Percentiles rank a stretch among this genome's conserved stretches.
Conservation (phyloP, 2,329 filamentous ascomycete genomes). For the Clonostachys chloroleuca region DNA sequence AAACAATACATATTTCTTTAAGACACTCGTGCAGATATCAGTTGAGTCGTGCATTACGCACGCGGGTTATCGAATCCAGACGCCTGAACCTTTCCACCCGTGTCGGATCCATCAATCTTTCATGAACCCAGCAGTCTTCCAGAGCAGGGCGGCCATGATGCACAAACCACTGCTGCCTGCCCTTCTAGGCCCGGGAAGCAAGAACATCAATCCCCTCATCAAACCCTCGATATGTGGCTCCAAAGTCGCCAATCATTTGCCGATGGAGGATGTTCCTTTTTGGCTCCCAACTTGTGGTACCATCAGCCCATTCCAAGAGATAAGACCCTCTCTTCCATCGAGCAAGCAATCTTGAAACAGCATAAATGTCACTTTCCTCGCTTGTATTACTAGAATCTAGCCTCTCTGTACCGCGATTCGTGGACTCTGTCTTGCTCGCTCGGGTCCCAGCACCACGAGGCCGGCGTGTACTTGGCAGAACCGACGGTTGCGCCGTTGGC, state of each 20-base stretch:
- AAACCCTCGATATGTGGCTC: neutral
- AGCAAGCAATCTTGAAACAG: neutral
- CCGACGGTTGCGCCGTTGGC: neutral
- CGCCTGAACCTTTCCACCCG: neutral
- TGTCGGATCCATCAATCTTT: neutral
- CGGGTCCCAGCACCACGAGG: neutral
- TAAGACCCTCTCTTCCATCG: neutral
- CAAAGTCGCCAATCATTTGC: neutral
- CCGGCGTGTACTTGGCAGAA: neutral
- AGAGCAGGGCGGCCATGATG: neutral
- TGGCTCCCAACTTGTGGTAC: neutral
- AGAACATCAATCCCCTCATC: neutral
- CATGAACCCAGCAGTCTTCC: neutral
- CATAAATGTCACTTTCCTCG: neutral
- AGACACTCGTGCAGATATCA: no score
- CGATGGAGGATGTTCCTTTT: neutral
- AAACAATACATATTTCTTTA: no score
- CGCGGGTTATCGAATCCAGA: neutral
- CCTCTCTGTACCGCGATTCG: neutral
- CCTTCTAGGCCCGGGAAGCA: neutral
- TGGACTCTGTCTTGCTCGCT: neutral
- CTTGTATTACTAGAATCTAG: neutral
- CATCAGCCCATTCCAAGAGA: neutral
- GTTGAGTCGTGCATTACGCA: neutral
- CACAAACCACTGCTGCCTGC: neutral